phyloP scores from a whole-genome alignment of 2,329 filamentous ascomycete species.

The Leptographium flavum region DNA sequence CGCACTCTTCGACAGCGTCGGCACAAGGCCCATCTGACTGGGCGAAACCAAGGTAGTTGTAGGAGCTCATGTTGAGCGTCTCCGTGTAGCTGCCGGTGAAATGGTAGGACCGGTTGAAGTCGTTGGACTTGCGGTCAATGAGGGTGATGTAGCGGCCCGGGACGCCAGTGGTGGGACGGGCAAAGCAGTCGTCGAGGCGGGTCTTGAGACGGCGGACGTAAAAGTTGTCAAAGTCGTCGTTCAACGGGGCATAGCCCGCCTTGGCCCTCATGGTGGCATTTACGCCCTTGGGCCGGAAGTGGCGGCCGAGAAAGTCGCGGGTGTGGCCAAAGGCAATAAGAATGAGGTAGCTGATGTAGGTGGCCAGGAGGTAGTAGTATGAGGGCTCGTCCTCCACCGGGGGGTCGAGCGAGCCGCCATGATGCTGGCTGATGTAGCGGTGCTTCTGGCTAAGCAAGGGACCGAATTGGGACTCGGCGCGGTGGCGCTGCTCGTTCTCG shows the following conservation, averaged over 20 bases:
- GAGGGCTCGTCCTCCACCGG: constrained; percentile 90
- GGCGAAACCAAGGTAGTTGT: constrained; percentile 97
- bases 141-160: constrained; percentile 89
- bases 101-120: constrained; percentile 83
- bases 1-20: constrained; percentile 74
- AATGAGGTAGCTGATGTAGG: constrained; percentile 95
- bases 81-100: constrained; percentile 84
- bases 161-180: constrained; percentile 81
- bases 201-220: constrained; percentile 87
- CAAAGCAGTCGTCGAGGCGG: constrained; percentile 93
- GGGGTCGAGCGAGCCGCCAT: constrained; percentile 63
- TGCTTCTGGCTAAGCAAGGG: constrained; percentile 69
- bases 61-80: constrained; percentile 96
- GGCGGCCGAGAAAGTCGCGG: constrained; percentile 94
- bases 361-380: constrained; percentile 93
- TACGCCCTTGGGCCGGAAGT: constrained; percentile 67
- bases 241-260: constrained; percentile 87
- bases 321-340: constrained; percentile 92
- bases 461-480: constrained; percentile 80
- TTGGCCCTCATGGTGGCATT: constrained; percentile 71
- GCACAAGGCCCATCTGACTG: constrained; percentile 95
- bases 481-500: constrained; percentile 61
- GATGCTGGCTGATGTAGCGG: constrained; percentile 78
- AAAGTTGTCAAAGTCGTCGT: constrained; percentile 98
- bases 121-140: constrained; percentile 76